Evolutionary conservation across 345 rosid species (phyloP).

Genomic region (Pistacia vera): DNA sequence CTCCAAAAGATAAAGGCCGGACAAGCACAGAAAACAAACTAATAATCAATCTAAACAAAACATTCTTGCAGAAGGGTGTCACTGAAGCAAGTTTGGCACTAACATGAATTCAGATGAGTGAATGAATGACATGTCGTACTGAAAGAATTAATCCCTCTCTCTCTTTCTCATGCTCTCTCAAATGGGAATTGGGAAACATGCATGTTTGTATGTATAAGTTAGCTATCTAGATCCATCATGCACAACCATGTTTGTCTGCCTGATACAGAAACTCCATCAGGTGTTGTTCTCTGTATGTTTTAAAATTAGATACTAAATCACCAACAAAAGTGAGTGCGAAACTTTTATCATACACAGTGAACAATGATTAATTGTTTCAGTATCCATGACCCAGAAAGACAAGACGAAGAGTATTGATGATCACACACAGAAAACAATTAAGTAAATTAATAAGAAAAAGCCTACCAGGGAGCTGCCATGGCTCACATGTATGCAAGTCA

Average conservation of each 20-base stretch:
- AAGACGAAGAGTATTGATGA: neutral
- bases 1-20: neutral
- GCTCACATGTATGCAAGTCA: constrained; percentile 95
- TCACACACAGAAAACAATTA: neutral
- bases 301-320: constrained; percentile 7
- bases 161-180: neutral
- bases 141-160: neutral
- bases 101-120: neutral
- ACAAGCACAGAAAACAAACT: neutral
- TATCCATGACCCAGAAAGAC: constrained; percentile 1
- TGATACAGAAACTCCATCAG: constrained; percentile 10
- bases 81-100: neutral
- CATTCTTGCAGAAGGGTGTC: neutral
- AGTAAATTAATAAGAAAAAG: neutral
- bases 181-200: constrained; percentile 8
- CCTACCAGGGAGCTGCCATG: constrained; percentile 99
- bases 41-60: neutral
- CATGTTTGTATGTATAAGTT: neutral
- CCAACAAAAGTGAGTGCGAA: constrained; percentile 6
- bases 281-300: constrained; percentile 14
- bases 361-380: neutral
- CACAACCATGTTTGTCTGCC: constrained; percentile 18
- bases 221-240: neutral
- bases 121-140: neutral
- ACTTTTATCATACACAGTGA: neutral